Evolutionary conservation across 2,329 filamentous ascomycete species (phyloP).

Genomic region (Keithomyces neogunnii): DNA sequence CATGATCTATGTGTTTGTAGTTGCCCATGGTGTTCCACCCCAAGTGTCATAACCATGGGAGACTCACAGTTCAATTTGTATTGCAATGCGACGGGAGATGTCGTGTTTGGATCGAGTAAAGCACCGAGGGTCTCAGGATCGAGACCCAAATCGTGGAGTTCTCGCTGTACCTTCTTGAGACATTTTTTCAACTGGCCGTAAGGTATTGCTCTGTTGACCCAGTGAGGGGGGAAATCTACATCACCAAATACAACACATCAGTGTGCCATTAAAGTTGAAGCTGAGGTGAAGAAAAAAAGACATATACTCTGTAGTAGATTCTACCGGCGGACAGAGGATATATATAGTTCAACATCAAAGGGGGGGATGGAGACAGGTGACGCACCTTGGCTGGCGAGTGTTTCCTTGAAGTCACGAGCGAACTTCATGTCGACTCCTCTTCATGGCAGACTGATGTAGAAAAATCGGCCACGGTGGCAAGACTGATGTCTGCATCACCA

Average conservation of each 20-base stretch:
- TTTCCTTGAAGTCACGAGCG: slow-evolving; percentile 66
- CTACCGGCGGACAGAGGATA: neutral
- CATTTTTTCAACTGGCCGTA: slow-evolving; percentile 84
- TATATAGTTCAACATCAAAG: neutral
- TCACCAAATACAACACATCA: neutral
- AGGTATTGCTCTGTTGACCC: slow-evolving; percentile 68
- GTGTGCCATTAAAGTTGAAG: neutral
- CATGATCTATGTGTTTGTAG: neutral
- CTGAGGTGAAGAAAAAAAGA: neutral
- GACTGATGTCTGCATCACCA: neutral
- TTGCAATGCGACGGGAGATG: slow-evolving; percentile 37
- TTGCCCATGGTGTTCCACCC: neutral
- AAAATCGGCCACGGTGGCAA: neutral
- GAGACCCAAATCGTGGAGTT: slow-evolving; percentile 63
- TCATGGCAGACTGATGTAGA: neutral
- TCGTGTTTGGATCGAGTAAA: slow-evolving; percentile 46
- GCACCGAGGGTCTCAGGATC: slow-evolving; percentile 61
- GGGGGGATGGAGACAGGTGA: neutral
- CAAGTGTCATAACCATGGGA: neutral
- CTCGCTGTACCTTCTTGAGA: slow-evolving; percentile 68
- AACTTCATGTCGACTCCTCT: slow-evolving; percentile 63
- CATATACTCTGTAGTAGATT: neutral
- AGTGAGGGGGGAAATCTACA: slow-evolving; percentile 61
- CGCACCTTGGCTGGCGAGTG: slow-evolving; percentile 53
- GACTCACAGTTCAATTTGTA: slow-evolving; percentile 46